These are phyloP conservation scores for Ceriops tagal DNA, from an alignment of 345 rosid species.

Conservation along the genomic window DNA sequence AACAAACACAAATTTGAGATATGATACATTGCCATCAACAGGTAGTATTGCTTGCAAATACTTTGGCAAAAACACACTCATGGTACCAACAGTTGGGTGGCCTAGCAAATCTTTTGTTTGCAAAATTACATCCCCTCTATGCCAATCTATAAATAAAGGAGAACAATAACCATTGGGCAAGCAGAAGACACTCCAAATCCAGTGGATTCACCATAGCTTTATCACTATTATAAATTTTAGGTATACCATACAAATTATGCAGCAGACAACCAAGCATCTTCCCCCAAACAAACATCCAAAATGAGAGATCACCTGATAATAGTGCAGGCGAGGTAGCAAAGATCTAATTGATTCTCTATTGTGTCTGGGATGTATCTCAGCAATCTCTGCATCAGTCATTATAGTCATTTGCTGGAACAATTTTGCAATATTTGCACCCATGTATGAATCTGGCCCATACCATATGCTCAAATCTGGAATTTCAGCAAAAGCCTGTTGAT, in stretches of 20 bases:
- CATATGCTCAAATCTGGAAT: constrained; percentile 68
- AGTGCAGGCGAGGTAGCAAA: constrained; percentile 64
- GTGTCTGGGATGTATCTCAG: constrained; percentile 68
- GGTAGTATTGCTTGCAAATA: too few relatives aligned
- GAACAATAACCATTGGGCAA: neutral
- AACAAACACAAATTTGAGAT: too few relatives aligned
- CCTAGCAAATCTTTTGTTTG: too few relatives aligned
- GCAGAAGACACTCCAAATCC: neutral
- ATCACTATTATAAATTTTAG: too few relatives aligned
- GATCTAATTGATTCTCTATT: constrained; percentile 58
- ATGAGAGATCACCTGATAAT: constrained; percentile 56
- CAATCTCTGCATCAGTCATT: constrained; percentile 91
- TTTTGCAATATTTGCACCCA: constrained; percentile 93
- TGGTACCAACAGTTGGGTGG: neutral
- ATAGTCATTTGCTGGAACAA: constrained; percentile 77
- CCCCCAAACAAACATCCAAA: neutral
- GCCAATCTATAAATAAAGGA: too few relatives aligned
- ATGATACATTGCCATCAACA: too few relatives aligned
- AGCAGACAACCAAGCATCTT: neutral
- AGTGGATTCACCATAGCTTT: neutral
- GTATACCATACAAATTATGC: neutral
- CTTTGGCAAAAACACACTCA: neutral
- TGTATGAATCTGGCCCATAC: constrained; percentile 97
- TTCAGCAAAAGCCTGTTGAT: constrained; percentile 76
- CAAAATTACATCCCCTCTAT: too few relatives aligned